These are phyloP conservation scores for Lichtheimia hyalospora DNA, from an alignment of 371 early-diverging fungal species.

Conservation along the genomic window DNA sequence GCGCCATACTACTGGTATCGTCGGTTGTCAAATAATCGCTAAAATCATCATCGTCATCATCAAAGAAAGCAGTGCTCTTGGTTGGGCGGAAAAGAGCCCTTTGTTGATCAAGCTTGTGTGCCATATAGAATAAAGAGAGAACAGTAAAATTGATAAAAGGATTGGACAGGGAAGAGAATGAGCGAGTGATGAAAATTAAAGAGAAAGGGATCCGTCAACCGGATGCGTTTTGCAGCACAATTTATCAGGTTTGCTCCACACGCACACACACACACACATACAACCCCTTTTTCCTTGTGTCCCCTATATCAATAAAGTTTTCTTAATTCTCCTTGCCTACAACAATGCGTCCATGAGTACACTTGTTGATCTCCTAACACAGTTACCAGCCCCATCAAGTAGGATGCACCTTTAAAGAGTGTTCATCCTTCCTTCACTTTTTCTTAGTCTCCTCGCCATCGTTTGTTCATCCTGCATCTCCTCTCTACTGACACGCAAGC, in stretches of 20 bases:
- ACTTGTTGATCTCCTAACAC: too few relatives aligned
- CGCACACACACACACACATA: background rate
- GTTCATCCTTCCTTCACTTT: too few relatives aligned
- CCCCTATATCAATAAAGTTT: constrained; percentile 8
- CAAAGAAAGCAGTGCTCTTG: constrained; percentile 20
- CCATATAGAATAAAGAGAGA: constrained; percentile 8
- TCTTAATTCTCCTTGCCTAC: constrained; percentile 7
- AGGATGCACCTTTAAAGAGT: too few relatives aligned
- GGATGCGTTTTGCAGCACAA: background rate
- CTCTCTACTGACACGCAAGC: too few relatives aligned
- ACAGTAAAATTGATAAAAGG: background rate
- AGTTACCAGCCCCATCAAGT: too few relatives aligned
- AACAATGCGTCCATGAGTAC: constrained; percentile 10
- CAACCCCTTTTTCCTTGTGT: constrained; percentile 1
- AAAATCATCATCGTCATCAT: constrained; percentile 21
- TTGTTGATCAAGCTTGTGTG: constrained; percentile 19
- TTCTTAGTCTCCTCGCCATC: too few relatives aligned
- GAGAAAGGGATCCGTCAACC: background rate
- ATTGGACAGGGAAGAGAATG: constrained; percentile 4
- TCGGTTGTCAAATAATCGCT: constrained; percentile 12
- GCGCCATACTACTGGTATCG: constrained; percentile 10
- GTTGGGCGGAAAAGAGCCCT: constrained; percentile 12
- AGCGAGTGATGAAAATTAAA: constrained; percentile 5
- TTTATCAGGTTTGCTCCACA: too few relatives aligned
- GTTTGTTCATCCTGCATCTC: too few relatives aligned